Conservation (phyloP, 257 asterid species). For the Rhazya stricta region DNA sequence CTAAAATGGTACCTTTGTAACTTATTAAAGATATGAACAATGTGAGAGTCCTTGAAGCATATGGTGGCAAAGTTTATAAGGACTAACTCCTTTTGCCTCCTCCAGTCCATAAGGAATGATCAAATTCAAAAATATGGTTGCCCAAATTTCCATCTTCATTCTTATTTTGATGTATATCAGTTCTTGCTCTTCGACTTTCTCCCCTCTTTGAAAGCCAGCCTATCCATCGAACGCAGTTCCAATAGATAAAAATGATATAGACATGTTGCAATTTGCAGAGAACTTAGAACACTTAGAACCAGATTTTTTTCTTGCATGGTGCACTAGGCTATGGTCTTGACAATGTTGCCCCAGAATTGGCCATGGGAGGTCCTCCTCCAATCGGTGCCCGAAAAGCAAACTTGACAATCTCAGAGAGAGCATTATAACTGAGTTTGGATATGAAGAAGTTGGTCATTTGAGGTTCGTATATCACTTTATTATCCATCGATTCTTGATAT, state of each 20-base stretch:
- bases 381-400: conserved; percentile 39
- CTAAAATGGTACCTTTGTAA: too few relatives aligned
- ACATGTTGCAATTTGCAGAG: conserved; percentile 34
- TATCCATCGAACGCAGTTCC: conserved; percentile 14
- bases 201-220: conserved; percentile 9
- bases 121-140: background rate
- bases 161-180: background rate
- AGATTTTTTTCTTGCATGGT: conserved; percentile 30
- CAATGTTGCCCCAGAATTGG: conserved; percentile 27
- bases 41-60: too few relatives aligned
- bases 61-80: too few relatives aligned
- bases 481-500: too few relatives aligned
- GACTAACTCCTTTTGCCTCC: background rate
- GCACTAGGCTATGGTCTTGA: conserved; percentile 48
- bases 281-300: conserved; percentile 46
- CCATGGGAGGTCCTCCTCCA: conserved; percentile 46
- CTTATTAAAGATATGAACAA: too few relatives aligned
- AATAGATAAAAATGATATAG: conserved; percentile 21
- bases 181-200: background rate
- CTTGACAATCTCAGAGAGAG: conserved; percentile 17
- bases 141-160: background rate
- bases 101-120: background rate
- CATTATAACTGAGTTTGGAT: conserved; percentile 30
- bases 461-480: conserved; percentile 11
- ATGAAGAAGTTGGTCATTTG: conserved; percentile 31